phyloP scores from a whole-genome alignment of 2,329 filamentous ascomycete species.

The Fonsecaea monophora region DNA sequence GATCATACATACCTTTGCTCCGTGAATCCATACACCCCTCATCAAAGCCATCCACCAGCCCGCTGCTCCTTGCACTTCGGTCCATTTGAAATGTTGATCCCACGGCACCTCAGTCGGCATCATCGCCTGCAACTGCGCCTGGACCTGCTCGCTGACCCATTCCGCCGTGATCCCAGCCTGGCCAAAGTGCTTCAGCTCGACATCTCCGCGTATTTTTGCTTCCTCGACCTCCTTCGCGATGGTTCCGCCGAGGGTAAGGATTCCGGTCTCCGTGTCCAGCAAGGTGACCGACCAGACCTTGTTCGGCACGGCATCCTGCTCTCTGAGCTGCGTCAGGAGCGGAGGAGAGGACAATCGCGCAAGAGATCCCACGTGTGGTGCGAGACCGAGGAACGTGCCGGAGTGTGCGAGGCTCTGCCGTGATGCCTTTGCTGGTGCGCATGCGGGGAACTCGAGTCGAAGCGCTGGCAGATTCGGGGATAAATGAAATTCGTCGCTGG shows the following conservation, averaged over 20 bases:
- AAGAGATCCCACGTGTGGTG: slow-evolving; percentile 38
- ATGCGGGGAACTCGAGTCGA: slow-evolving; percentile 42
- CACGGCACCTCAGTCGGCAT: slow-evolving; percentile 25
- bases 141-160: slow-evolving; percentile 32
- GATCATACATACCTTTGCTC: slow-evolving; percentile 35
- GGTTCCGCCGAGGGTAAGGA: slow-evolving; percentile 45
- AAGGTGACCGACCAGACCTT: slow-evolving; percentile 43
- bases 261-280: slow-evolving; percentile 42
- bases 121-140: slow-evolving; percentile 24
- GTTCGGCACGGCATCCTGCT: slow-evolving; percentile 34
- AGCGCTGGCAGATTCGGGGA: slow-evolving; percentile 24
- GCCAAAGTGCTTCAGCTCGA: slow-evolving; percentile 40
- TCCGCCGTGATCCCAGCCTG: slow-evolving; percentile 23
- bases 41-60: slow-evolving; percentile 47
- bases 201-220: slow-evolving; percentile 40
- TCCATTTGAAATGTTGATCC: slow-evolving; percentile 44
- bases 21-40: slow-evolving; percentile 45
- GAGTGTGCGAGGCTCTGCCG: slow-evolving; percentile 40
- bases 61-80: slow-evolving; percentile 41
- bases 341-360: slow-evolving; percentile 39
- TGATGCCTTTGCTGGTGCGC: slow-evolving; percentile 42
- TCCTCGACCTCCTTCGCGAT: slow-evolving; percentile 40
- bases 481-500: slow-evolving; percentile 40
- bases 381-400: slow-evolving; percentile 44
- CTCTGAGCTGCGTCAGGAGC: slow-evolving; percentile 40